Percentiles rank a stretch among this genome's conserved stretches.
phyloP scores from a whole-genome alignment of 106 monocot species.

The Agapanthus africanus region DNA sequence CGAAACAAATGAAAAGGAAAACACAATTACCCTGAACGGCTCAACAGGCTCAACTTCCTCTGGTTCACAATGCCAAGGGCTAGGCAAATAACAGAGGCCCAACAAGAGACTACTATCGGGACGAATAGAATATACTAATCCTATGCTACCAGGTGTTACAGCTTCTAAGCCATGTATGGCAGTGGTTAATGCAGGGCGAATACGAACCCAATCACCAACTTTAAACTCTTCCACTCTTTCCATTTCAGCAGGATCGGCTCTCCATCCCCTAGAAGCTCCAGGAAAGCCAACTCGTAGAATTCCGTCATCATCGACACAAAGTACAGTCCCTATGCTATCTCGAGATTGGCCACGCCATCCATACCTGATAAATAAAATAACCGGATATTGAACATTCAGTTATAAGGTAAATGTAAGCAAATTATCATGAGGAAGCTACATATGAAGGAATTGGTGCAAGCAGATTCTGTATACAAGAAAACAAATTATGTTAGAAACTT shows the following conservation, averaged over 20 bases:
- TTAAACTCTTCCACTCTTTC: slow-evolving; percentile 99
- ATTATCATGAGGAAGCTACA: background rate
- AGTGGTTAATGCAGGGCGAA: slow-evolving; percentile 73
- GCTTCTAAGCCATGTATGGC: slow-evolving; percentile 88
- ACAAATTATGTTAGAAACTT: background rate
- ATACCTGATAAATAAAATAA: slow-evolving; percentile 70
- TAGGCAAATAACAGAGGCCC: slow-evolving; percentile 77
- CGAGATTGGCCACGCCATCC: slow-evolving; percentile 96
- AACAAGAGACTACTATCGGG: slow-evolving; percentile 91
- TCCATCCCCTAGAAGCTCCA: slow-evolving; percentile 98
- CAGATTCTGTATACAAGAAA: background rate
- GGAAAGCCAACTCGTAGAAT: slow-evolving; percentile 94
- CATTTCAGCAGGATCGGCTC: slow-evolving; percentile 99
- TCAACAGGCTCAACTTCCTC: slow-evolving; percentile 99
- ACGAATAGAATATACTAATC: slow-evolving; percentile 82
- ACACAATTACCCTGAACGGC: slow-evolving; percentile 69
- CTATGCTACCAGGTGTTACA: slow-evolving; percentile 90
- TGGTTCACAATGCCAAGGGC: slow-evolving; percentile 97
- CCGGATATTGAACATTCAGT: background rate
- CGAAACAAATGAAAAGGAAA: too few relatives aligned
- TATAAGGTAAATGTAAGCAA: background rate
- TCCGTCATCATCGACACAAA: slow-evolving; percentile 99
- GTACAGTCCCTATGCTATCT: slow-evolving; percentile 98
- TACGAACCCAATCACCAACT: slow-evolving; percentile 95
- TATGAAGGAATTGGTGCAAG: background rate